Base-by-base conservation (phyloP, 2,329 filamentous ascomycete genomes). In the Colletotrichum neosansevieriae region DNA sequence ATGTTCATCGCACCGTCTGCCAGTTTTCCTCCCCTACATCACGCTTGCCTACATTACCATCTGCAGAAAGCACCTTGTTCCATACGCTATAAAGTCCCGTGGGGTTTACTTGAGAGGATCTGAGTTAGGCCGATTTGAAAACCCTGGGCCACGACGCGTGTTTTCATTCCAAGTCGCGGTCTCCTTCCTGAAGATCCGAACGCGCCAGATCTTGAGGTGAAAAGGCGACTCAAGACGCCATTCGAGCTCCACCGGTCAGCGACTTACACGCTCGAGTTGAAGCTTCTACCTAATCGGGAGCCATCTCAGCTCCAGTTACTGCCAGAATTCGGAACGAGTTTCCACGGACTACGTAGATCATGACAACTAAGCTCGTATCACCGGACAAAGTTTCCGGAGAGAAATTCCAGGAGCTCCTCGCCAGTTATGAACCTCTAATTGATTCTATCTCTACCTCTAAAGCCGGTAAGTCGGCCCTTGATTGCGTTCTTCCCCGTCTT, bases 361-460 rank as follows among this genome's bases (percentile, higher is more conserved):
- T 69, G 67, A 34, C 63, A 32, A 58, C 58, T 6, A 57, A 59
- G 15, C 21, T 51, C 12, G 29, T 53, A 21, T 49, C 60, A 7
- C 70, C 74, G 4, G 67, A 69, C 7, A 73, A 70, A 19, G 76
- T 80, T 38, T 72, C 75, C 10, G 72, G 71, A 6, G 68, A 73
- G 2, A 74, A 79, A 40, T 85, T 85, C 62, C 70, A 75, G 2
- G 61, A 72, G 32, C 65, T 79, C 2, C 73, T 85, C 36, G 69
- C 63, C n/a, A 74, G 73, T 34, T 86, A 86, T 61, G 73, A 76
- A n/a, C 51, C 74, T 40, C 70, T 84, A 11, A 75, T 86, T 42
- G 74, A 82, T 45, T 74, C 76, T 3, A 79, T 86, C 19, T 87
- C 85, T 1, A 74, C 74, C 6, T 75, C 78, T 34, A 88, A 86